A percentile compares a stretch with the other conserved stretches of the same genome.
These are phyloP conservation scores for Venturia aucupariae DNA, from an alignment of 2,329 filamentous ascomycete genomes.

Conservation along the genomic window DNA sequence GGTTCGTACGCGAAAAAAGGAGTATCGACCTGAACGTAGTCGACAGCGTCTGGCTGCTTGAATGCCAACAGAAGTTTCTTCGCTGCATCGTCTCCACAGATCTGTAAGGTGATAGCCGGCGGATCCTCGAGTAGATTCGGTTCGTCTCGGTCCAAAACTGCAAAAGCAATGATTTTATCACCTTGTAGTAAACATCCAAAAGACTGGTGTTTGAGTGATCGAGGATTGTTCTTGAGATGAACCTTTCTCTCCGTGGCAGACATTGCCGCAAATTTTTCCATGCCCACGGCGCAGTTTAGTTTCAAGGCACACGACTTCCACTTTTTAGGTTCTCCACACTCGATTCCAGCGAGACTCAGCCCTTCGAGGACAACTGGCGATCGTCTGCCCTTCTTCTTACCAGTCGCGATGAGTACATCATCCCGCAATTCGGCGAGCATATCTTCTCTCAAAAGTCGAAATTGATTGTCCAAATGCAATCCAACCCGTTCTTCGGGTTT, in stretches of 20 bases:
- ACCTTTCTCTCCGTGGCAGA: slow-evolving; percentile 29
- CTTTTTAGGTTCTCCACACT: slow-evolving; percentile 24
- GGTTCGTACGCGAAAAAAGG: slow-evolving; percentile 62
- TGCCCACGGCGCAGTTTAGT: slow-evolving; percentile 27
- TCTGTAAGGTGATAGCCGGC: slow-evolving; percentile 43
- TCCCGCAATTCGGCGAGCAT: slow-evolving; percentile 58
- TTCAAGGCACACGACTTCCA: slow-evolving; percentile 33
- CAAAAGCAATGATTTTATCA: slow-evolving; percentile 50
- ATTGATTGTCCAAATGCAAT: slow-evolving; percentile 60
- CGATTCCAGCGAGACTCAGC: slow-evolving; percentile 32
- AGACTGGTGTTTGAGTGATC: slow-evolving; percentile 49
- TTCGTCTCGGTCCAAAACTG: slow-evolving; percentile 44
- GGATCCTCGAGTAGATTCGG: slow-evolving; percentile 34
- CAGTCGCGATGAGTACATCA: slow-evolving; percentile 45
- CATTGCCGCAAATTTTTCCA: slow-evolving; percentile 35
- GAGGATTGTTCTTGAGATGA: slow-evolving; percentile 39
- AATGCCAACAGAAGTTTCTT: slow-evolving; percentile 39
- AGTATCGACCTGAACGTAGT: slow-evolving; percentile 54
- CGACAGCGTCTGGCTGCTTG: slow-evolving; percentile 25
- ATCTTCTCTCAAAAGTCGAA: slow-evolving; percentile 61
- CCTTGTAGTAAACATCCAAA: slow-evolving; percentile 52
- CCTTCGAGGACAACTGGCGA: slow-evolving; percentile 30
- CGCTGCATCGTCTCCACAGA: slow-evolving; percentile 40
- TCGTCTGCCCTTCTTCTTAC: slow-evolving; percentile 39
- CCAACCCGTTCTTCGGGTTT: slow-evolving; percentile 31